Evolutionary conservation across 129 eudicot genomes (phyloP), one percentile per base, ranked within the genome.

Genomic region (Dittrichia graveolens): DNA sequence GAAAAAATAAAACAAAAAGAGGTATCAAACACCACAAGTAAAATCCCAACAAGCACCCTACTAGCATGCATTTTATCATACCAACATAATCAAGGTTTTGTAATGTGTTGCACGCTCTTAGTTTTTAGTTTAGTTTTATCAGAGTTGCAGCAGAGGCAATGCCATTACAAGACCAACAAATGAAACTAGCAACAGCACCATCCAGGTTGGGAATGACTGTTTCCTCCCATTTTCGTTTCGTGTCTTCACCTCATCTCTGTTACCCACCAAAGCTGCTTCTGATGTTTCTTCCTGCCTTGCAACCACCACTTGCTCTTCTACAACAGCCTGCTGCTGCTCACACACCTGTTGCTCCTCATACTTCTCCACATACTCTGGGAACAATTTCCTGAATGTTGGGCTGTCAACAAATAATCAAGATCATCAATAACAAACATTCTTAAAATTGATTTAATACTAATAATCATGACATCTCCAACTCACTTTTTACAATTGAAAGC

Each of bases 321-420:
- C 50, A 37, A 47, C 84, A 15, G 82, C 72, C 64, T 85, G 89
- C 72, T 85, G 75, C 64, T 85, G 89, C 72, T 85, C 86, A 10
- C 81, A 58, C 11, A 72, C 75, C 78, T 78, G 83, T 81, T 88
- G 87, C 38, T 83, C 77, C 75, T 88, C 92, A 53, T 84, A 88
- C 86, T 90, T 88, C 85, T 95, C 97, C 74, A 95, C 86, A 31
- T 84, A 95, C 79, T 95, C 91, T n/a, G 99, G 99, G 49, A 95
- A 95, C 78, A 95, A 44, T 80, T 86, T 88, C 85, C 85, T 84
- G 61, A 94, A 90, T 8, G 96, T 88, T 44, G 82, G 24, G 64
- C 97, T 95, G 84, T 78, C 65, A 10, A 61, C 8, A 62, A 70
- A 65, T 61, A 49, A 14, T 13, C 5, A 52, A 2, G 3, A 2